A percentile compares a stretch with the other conserved stretches of the same genome.
These are phyloP conservation scores for Mycena amicta DNA, from an alignment of 768 basidiomycete genomes.

Conservation along the genomic window DNA sequence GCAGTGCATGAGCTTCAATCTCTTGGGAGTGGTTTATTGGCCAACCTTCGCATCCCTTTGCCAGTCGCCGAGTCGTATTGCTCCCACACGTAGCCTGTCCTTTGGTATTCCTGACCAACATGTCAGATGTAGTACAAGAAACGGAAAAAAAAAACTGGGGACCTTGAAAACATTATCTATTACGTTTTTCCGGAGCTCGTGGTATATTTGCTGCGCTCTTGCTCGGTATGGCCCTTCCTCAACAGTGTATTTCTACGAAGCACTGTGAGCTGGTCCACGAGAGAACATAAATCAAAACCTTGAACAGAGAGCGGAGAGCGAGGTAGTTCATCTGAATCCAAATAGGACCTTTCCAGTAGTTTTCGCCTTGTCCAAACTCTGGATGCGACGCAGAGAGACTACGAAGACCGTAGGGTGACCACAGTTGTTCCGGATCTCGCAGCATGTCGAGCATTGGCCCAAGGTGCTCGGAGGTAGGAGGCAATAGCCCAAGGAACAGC, in stretches of 20 bases:
- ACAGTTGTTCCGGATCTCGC: slow-evolving; percentile 79
- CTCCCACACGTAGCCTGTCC: slow-evolving; percentile 97
- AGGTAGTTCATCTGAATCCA: slow-evolving; percentile 99
- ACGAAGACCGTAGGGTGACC: slow-evolving; percentile 89
- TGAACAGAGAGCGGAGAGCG: slow-evolving; percentile 75
- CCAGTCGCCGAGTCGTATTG: slow-evolving; percentile 89
- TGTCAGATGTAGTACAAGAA: too few relatives aligned
- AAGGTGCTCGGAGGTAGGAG: slow-evolving; percentile 76
- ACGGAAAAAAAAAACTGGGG: neutral
- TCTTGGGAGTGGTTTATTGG: neutral
- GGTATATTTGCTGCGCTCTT: slow-evolving; percentile 78
- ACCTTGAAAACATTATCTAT: slow-evolving; percentile 79
- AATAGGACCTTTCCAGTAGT: slow-evolving; percentile 97
- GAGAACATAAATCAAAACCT: slow-evolving; percentile 44
- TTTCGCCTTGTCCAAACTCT: slow-evolving; percentile 90
- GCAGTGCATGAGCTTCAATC: slow-evolving; percentile 9
- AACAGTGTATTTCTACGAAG: slow-evolving; percentile 70
- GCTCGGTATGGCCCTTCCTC: slow-evolving; percentile 81
- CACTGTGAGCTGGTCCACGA: neutral
- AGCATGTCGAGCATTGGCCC: slow-evolving; percentile 81
- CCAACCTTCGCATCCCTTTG: slow-evolving; percentile 83
- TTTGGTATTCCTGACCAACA: slow-evolving; percentile 73
- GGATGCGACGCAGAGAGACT: slow-evolving; percentile 87
- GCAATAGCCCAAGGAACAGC: slow-evolving; percentile 80
- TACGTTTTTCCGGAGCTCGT: slow-evolving; percentile 77